Percentiles rank a stretch among this genome's conserved stretches.
These are phyloP conservation scores for Fonsecaea pedrosoi DNA, from an alignment of 2,329 filamentous ascomycete genomes.

Conservation along the genomic window DNA sequence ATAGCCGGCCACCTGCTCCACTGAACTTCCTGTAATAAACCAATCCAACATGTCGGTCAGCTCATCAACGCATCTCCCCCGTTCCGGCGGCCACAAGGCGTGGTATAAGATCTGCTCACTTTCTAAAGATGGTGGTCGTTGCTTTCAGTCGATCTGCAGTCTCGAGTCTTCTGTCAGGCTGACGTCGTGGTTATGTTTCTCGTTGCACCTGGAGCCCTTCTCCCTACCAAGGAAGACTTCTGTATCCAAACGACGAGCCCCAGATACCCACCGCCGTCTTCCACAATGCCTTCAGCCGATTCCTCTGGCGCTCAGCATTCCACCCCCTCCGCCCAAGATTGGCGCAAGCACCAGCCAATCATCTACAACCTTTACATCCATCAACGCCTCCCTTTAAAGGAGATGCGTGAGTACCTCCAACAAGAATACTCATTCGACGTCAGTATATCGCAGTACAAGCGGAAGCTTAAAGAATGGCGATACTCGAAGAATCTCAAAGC, in stretches of 20 bases:
- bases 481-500: conserved; percentile 23
- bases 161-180: not conserved
- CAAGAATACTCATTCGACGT: conserved; percentile 8
- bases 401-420: conserved; percentile 9
- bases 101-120: not conserved
- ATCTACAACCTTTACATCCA: conserved; percentile 10
- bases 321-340: not conserved
- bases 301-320: no score
- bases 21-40: not conserved
- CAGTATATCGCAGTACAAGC: conserved; percentile 21
- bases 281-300: no score
- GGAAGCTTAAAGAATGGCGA: conserved; percentile 23
- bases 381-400: not conserved
- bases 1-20: no score
- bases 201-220: no score
- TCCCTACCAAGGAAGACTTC: no score
- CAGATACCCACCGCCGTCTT: no score
- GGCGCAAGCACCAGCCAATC: not conserved
- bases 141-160: not conserved
- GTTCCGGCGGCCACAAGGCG: not conserved
- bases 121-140: not conserved
- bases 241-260: no score
- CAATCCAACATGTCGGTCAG: not conserved
- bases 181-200: no score
- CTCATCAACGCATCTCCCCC: not conserved